Base-by-base conservation (phyloP, 305 asterid species). In the Withania somnifera region DNA sequence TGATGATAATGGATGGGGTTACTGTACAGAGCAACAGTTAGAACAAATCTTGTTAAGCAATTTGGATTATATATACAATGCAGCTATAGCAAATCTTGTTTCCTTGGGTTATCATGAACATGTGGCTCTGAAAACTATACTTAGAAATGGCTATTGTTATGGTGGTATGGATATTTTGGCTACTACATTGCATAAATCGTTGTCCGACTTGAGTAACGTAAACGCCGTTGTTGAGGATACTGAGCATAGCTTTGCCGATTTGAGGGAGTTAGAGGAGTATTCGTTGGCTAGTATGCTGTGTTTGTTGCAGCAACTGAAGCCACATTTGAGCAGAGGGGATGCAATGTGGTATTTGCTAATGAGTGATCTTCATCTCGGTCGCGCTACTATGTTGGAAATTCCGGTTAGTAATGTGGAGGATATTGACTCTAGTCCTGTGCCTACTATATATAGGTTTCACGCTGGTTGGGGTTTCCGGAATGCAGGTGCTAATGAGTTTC, bases 381-480 rank as follows among this genome's bases (percentile, higher is more conserved):
- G 97, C n/a, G 98, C 98, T 28, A 92, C 93, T 10, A 89, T 90
- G 85, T 89, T 93, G 94, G 98, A 95, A 9, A 81, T 93, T 30
- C 97, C 98, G 0, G 89, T 45, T 45, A 87, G 84, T 45, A 84
- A 84, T 17, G 89, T 87, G 82, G 93, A 89, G 24, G 85, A 79
- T 86, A 86, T 85, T 82, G 78, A 83, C 17, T 86, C 85, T 78
- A 92, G 92, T 36, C 88, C 91, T 7, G 84, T 93, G 36, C 97
- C 98, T 1, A 90, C 93, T 1, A 53, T 91, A 85, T 93, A 97
- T 83, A 89, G 91, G 89, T 93, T 95, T 88, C 96, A 95, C 84
- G 88, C 92, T 4, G 98, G 97, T 79, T 90, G 97, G 98, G 97
- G 98, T 30, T 88, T 91, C 76, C 92, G 97, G 26, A 93, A 86